Conservation (phyloP, 2,329 filamentous ascomycete species). For the Cytospora leucostoma region DNA sequence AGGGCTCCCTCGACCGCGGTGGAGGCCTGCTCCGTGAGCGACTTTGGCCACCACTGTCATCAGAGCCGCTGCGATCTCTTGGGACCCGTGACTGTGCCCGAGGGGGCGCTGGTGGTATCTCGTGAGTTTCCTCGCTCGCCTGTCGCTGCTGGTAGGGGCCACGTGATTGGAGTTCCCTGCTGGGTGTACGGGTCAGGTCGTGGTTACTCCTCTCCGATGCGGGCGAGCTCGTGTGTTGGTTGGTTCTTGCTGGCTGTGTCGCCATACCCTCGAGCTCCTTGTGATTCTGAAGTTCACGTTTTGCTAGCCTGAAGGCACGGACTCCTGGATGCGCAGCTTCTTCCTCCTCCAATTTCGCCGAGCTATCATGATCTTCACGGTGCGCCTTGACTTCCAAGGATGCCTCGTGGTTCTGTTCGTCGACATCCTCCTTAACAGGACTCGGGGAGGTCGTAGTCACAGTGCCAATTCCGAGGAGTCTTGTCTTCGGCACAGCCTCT, state of each 20-base stretch:
- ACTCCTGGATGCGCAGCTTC: constrained; percentile 52
- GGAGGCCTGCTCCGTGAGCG: constrained; percentile 44
- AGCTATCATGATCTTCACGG: constrained; percentile 24
- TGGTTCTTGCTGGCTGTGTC: constrained; percentile 35
- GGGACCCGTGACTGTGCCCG: constrained; percentile 41
- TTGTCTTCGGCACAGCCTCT: constrained; percentile 53
- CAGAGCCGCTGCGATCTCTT: constrained; percentile 57
- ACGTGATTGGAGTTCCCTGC: constrained; percentile 45
- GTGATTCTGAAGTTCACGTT: constrained; percentile 57
- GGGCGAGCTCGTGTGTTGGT: constrained; percentile 9
- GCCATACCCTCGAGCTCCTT: constrained; percentile 54
- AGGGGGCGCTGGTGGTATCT: constrained; percentile 33
- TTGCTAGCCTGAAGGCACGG: constrained; percentile 58
- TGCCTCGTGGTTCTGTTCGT: constrained; percentile 35
- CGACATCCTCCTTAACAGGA: constrained; percentile 41
- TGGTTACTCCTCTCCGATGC: constrained; percentile 6
- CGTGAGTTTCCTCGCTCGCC: constrained; percentile 45
- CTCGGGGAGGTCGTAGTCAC: constrained; percentile 44
- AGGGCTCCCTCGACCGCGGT: constrained; percentile 42
- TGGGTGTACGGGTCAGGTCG: constrained; percentile 39
- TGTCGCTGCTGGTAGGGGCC: constrained; percentile 47
- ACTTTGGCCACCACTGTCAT: constrained; percentile 49
- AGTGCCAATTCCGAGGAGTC: constrained; percentile 59
- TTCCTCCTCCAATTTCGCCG: constrained; percentile 35
- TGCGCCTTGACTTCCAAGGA: constrained; percentile 20